These are phyloP conservation scores for Cetradonia linearis DNA, from an alignment of 495 filamentous ascomycete species.

Conservation along the genomic window DNA sequence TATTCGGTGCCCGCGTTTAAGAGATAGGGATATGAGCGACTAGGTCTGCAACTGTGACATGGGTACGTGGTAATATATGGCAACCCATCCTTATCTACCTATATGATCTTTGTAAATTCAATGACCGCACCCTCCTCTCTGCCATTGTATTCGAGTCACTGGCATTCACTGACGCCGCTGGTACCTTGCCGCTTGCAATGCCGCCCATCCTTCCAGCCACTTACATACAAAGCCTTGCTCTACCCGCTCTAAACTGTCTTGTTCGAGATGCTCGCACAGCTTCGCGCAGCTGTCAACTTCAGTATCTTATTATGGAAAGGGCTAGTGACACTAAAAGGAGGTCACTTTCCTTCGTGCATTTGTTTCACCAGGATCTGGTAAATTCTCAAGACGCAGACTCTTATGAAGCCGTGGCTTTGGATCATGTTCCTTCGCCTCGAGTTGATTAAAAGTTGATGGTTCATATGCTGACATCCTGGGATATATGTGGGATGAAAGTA, in stretches of 20 bases:
- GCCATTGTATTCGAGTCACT: background rate
- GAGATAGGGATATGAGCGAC: background rate
- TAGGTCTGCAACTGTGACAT: background rate
- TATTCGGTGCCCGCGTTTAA: background rate
- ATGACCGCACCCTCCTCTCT: background rate
- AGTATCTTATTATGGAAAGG: background rate
- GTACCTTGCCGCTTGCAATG: background rate
- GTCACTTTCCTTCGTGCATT: background rate
- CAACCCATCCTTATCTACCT: background rate
- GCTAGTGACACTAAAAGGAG: background rate
- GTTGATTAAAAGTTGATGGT: background rate
- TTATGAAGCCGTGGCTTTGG: background rate
- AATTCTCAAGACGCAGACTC: background rate
- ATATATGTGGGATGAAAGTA: background rate
- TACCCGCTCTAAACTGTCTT: background rate
- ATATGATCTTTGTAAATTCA: background rate
- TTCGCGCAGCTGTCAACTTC: background rate
- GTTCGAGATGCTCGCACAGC: background rate
- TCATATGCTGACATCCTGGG: background rate
- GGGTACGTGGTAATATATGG: background rate
- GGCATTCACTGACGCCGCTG: background rate
- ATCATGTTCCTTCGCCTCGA: background rate
- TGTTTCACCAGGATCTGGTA: background rate
- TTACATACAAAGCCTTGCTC: background rate
- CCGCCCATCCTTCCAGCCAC: background rate